Conservation (phyloP, 2,329 filamentous ascomycete genomes). For the Fusarium sp. region DNA sequence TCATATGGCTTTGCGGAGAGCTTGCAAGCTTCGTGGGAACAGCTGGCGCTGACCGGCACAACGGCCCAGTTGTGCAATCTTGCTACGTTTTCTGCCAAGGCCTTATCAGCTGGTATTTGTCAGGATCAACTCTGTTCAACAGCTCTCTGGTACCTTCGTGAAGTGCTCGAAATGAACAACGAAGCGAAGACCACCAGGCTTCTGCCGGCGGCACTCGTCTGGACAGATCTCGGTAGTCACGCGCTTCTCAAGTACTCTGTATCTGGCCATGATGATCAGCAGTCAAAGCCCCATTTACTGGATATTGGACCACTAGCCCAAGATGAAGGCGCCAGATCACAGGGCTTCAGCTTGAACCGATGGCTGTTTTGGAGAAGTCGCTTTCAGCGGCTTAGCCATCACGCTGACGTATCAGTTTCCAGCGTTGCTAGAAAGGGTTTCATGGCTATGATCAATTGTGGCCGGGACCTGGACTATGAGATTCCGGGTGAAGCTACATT, state of each 20-base stretch:
- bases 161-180: conserved; percentile 5
- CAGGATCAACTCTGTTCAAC: neutral
- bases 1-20: conserved; percentile 11
- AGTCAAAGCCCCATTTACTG: accelerated
- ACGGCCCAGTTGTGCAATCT: conserved; percentile 1
- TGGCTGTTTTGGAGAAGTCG: conserved; percentile 10
- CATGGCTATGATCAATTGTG: conserved; percentile 7
- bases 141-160: conserved; percentile 8
- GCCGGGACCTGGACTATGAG: neutral
- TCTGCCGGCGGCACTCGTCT: conserved; percentile 4
- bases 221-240: conserved; percentile 4
- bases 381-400: neutral
- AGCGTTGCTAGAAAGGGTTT: neutral
- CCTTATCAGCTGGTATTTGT: neutral
- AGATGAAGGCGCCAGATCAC: neutral
- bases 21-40: conserved; percentile 9
- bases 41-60: neutral
- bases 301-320: neutral
- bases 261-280: too few relatives aligned
- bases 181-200: neutral
- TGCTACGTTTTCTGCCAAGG: conserved; percentile 19
- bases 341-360: neutral
- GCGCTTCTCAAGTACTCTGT: neutral
- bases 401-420: neutral
- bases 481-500: neutral